A percentile compares a stretch with the other conserved stretches of the same genome.
Conservation (phyloP, 768 basidiomycete species). For the Suillus fuscotomentosus region DNA sequence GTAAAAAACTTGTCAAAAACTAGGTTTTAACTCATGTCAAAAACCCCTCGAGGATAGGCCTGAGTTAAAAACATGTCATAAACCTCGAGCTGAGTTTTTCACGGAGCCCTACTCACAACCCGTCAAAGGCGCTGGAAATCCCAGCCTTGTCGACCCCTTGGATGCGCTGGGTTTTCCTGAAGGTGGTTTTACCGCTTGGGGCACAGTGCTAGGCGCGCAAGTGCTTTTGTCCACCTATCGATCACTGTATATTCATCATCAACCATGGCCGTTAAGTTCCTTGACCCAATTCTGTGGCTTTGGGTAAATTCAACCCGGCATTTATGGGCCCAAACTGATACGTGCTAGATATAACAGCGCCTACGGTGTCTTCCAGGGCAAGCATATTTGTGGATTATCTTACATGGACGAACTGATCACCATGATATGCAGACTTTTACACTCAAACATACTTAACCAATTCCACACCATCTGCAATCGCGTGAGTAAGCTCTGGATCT, state of each 20-base stretch:
- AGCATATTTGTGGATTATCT: not conserved
- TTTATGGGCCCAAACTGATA: not conserved
- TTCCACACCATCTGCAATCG: conserved; percentile 34
- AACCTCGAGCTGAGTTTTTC: no score
- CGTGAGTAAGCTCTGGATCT: conserved; percentile 22
- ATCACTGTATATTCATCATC: not conserved
- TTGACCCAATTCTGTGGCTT: conserved; percentile 38
- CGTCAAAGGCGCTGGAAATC: not conserved
- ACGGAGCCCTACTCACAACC: no score
- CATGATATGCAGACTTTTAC: conserved; percentile 34
- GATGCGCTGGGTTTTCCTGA: conserved; percentile 15
- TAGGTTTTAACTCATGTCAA: no score
- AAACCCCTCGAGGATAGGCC: no score
- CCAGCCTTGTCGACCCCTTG: not conserved
- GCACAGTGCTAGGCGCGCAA: conserved; percentile 23
- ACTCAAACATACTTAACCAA: conserved; percentile 34
- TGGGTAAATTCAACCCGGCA: conserved; percentile 22
- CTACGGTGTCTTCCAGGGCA: conserved; percentile 43
- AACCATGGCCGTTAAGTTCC: conserved; percentile 19
- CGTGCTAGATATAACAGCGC: conserved; percentile 30
- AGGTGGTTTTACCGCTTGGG: conserved; percentile 26
- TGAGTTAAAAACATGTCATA: no score
- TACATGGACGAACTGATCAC: not conserved
- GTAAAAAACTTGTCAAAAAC: no score
- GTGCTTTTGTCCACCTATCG: not conserved